These are phyloP conservation scores for Phytophthora pini DNA, from an alignment of 352 stramenopile genomes.

Conservation along the genomic window DNA sequence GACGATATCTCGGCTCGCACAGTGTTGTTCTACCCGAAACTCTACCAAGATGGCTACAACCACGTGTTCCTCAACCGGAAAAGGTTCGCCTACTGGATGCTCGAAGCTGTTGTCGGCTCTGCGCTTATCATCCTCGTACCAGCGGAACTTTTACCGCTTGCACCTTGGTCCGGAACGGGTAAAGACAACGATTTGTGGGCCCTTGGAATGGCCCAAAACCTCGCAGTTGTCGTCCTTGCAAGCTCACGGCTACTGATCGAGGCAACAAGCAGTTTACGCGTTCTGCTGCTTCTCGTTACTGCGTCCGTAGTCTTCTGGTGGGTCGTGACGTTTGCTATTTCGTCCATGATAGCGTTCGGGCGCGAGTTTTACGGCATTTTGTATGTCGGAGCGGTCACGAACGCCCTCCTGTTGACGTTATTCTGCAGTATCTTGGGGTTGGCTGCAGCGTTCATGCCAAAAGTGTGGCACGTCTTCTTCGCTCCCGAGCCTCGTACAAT, in stretches of 20 bases:
- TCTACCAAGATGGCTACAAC: conserved; percentile 62
- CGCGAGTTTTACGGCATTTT: conserved; percentile 72
- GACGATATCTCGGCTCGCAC: conserved; percentile 59
- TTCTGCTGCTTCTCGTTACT: conserved; percentile 40
- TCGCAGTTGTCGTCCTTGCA: conserved; percentile 62
- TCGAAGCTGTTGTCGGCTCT: conserved; percentile 58
- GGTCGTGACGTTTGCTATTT: conserved; percentile 54
- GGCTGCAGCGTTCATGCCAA: conserved; percentile 36
- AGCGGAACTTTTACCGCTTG: conserved; percentile 46
- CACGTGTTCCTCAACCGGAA: conserved; percentile 60
- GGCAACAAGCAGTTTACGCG: conserved; percentile 36
- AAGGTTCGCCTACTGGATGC: conserved; percentile 65
- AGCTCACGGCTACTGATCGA: conserved; percentile 61
- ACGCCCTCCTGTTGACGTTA: conserved; percentile 41
- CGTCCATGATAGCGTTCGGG: conserved; percentile 56
- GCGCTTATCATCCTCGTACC: conserved; percentile 59
- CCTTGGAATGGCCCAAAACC: conserved; percentile 71
- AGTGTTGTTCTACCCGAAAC: conserved; percentile 48
- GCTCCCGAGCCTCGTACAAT: conserved; percentile 51
- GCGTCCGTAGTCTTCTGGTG: conserved; percentile 59
- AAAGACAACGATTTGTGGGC: conserved; percentile 77
- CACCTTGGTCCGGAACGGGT: conserved; percentile 49
- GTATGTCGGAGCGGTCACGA: conserved; percentile 46
- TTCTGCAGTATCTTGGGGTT: conserved; percentile 46
- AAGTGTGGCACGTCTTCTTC: conserved; percentile 45